Evolutionary conservation across 2,329 filamentous ascomycete genomes (phyloP).

Genomic region (Tricladium varicosporioides): DNA sequence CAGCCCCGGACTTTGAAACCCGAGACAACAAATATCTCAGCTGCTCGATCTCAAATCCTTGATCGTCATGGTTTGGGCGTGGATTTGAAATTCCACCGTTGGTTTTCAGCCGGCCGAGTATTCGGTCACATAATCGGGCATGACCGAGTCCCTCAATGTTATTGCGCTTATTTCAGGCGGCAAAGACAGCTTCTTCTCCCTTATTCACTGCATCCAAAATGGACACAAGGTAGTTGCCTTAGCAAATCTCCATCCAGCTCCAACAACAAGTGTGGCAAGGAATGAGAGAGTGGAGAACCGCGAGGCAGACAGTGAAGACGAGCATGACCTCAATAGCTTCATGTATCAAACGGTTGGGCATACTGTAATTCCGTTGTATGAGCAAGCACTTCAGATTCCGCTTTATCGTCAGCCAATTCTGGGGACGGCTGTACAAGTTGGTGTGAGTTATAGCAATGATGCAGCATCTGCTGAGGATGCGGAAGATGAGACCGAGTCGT

Average conservation of each 20-base stretch:
- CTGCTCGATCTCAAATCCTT: too few relatives aligned
- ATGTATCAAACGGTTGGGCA: conserved; percentile 99
- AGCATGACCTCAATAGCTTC: conserved; percentile 85
- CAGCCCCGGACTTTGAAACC: too few relatives aligned
- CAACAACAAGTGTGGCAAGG: conserved; percentile 5
- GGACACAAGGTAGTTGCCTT: conserved; percentile 84
- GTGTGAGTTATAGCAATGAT: conserved; percentile 61
- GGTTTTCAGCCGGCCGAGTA: conserved; percentile 4
- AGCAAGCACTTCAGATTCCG: conserved; percentile 73
- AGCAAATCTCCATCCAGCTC: conserved; percentile 76
- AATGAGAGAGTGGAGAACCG: conserved; percentile 6
- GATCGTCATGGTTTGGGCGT: neutral
- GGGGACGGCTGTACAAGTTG: conserved; percentile 68
- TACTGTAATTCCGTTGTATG: conserved; percentile 80
- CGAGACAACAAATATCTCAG: too few relatives aligned
- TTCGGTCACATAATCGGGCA: conserved; percentile 25
- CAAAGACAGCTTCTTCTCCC: conserved; percentile 93
- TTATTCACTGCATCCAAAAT: conserved; percentile 84
- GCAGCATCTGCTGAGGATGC: conserved; percentile 22
- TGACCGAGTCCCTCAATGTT: conserved; percentile 62
- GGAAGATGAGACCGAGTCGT: conserved; percentile 83
- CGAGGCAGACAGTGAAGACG: conserved; percentile 37
- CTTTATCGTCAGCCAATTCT: conserved; percentile 77
- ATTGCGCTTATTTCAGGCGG: conserved; percentile 93
- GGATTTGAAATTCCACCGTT: neutral